Evolutionary conservation across 164 flowering plant genomes (phyloP).

Genomic region (Paratinospora sagittata): DNA sequence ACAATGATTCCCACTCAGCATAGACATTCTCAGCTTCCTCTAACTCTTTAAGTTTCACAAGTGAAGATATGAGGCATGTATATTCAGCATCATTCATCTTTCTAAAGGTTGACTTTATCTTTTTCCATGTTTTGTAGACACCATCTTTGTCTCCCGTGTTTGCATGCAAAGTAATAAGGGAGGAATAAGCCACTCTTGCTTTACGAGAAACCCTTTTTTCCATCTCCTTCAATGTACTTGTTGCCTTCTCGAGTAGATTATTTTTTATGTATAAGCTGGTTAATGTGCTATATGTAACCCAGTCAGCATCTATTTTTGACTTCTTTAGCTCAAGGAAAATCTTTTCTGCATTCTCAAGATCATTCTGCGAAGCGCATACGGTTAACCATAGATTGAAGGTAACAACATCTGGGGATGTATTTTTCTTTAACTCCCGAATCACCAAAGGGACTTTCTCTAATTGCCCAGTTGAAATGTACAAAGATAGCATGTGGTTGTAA

Average conservation of each 20-base stretch:
- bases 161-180: constrained; percentile 63
- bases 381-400: constrained; percentile 69
- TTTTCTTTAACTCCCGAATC: constrained; percentile 50
- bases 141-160: constrained; percentile 49
- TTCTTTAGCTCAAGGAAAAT: constrained; percentile 45
- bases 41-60: constrained; percentile 54
- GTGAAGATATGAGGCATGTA: constrained; percentile 62
- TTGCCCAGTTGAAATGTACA: constrained; percentile 58
- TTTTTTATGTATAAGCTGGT: constrained; percentile 53
- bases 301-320: constrained; percentile 54
- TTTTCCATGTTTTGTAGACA: constrained; percentile 51
- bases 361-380: constrained; percentile 47
- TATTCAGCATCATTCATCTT: constrained; percentile 82
- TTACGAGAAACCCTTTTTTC: constrained; percentile 50
- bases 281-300: constrained; percentile 75
- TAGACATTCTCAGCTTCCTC: constrained; percentile 64
- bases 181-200: constrained; percentile 56
- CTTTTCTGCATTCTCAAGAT: constrained; percentile 55
- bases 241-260: constrained; percentile 50
- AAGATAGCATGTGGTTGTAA: constrained; percentile 63
- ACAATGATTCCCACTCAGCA: constrained; percentile 66
- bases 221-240: constrained; percentile 56
- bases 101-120: constrained; percentile 48
- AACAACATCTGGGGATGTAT: constrained; percentile 55
- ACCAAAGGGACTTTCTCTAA: constrained; percentile 52